phyloP scores from a whole-genome alignment of 352 stramenopile genomes.

The Globisporangium camurandrum region DNA sequence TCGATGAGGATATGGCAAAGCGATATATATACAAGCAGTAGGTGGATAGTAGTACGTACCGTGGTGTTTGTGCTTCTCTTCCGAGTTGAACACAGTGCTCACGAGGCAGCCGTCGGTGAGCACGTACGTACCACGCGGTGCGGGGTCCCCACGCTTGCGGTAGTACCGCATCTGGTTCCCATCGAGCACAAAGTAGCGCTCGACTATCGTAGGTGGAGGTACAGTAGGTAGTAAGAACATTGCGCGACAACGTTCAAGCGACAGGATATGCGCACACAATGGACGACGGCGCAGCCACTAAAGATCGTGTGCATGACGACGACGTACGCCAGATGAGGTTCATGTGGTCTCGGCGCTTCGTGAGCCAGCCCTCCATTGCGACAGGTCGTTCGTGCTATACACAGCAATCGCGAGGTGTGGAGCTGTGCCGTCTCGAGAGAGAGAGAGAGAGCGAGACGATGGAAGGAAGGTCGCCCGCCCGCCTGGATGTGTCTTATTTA shows the following conservation, averaged over 20 bases:
- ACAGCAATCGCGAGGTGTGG: too few relatives aligned
- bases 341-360: slow-evolving; percentile 86
- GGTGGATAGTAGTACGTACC: slow-evolving; percentile 13
- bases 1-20: neutral
- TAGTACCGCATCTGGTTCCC: slow-evolving; percentile 85
- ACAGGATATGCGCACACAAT: neutral
- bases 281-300: neutral
- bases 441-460: too few relatives aligned
- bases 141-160: slow-evolving; percentile 75
- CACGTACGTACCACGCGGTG: slow-evolving; percentile 77
- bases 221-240: too few relatives aligned
- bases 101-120: slow-evolving; percentile 77
- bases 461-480: too few relatives aligned
- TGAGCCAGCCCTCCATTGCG: slow-evolving; percentile 84
- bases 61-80: slow-evolving; percentile 87
- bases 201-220: too few relatives aligned
- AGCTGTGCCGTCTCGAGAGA: too few relatives aligned
- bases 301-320: slow-evolving; percentile 3
- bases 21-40: slow-evolving; percentile 1
- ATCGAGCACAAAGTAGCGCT: slow-evolving; percentile 84
- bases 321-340: slow-evolving; percentile 86
- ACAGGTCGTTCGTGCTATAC: neutral
- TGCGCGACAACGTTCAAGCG: neutral
- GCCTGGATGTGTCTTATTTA: too few relatives aligned
- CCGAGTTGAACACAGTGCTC: slow-evolving; percentile 77